Conservation (phyloP, 192 early-diverging fungal species). For the Glomus cerebriforme region DNA sequence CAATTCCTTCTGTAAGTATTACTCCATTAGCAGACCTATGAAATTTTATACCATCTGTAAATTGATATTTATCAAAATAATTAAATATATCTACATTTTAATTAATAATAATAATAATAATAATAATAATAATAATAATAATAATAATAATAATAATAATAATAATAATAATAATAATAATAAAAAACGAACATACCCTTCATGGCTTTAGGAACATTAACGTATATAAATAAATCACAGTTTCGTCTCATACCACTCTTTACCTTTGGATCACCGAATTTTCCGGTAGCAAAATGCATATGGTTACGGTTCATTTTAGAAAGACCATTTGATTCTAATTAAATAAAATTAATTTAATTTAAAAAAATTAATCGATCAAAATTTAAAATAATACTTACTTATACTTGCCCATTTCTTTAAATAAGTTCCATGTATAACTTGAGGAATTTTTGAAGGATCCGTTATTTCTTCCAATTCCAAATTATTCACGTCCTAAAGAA, state of each 20-base stretch:
- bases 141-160: neutral
- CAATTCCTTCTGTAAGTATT: constrained; percentile 18
- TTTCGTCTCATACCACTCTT: constrained; percentile 76
- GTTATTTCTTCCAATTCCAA: constrained; percentile 53
- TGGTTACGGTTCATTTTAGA: constrained; percentile 82
- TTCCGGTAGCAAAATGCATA: constrained; percentile 85
- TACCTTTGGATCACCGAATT: constrained; percentile 65
- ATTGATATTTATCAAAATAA: neutral
- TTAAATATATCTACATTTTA: neutral
- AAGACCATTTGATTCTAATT: constrained; percentile 60
- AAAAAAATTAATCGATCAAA: too few species aligned
- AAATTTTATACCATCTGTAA: constrained; percentile 26
- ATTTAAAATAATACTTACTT: constrained; percentile 36
- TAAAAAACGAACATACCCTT: constrained; percentile 41
- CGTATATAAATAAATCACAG: constrained; percentile 77
- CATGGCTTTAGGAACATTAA: constrained; percentile 72
- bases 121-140: neutral
- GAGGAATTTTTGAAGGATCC: constrained; percentile 46
- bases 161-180: neutral
- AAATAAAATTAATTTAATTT: neutral
- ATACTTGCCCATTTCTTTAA: constrained; percentile 55
- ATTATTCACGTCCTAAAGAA: constrained; percentile 39
- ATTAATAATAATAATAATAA: neutral
- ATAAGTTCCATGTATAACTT: constrained; percentile 75
- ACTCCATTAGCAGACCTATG: constrained; percentile 18